phyloP scores from a whole-genome alignment of 257 asterid species.

The Gentiana straminea region DNA sequence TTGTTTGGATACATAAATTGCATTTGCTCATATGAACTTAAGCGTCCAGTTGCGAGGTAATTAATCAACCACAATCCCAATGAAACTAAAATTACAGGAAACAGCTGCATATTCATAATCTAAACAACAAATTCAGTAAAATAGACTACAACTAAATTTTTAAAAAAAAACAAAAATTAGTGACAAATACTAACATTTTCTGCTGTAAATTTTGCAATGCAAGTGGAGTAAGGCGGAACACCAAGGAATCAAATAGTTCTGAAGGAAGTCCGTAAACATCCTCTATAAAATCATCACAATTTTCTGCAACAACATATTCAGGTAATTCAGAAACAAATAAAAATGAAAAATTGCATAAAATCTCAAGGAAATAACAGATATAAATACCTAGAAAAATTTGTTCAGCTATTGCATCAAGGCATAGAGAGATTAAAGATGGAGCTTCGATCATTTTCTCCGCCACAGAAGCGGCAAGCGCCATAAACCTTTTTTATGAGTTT shows the following conservation, averaged over 20 bases:
- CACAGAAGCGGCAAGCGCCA: not conserved
- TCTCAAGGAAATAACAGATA: not conserved
- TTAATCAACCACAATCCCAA: too few relatives aligned
- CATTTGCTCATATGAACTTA: too few relatives aligned
- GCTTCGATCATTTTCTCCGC: slow-evolving; percentile 22
- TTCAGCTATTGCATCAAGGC: slow-evolving; percentile 39
- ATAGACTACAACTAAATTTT: not conserved
- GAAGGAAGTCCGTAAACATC: slow-evolving; percentile 50
- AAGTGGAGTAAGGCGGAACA: slow-evolving; percentile 58
- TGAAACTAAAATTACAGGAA: too few relatives aligned
- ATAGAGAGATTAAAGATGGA: slow-evolving; percentile 46
- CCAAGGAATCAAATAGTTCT: slow-evolving; percentile 46
- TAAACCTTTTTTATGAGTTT: not conserved
- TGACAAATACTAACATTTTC: slow-evolving; percentile 32
- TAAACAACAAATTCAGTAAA: too few relatives aligned
- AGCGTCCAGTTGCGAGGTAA: too few relatives aligned
- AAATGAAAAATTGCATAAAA: not conserved
- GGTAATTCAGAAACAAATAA: not conserved
- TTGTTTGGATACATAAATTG: too few relatives aligned
- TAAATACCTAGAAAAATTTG: slow-evolving; percentile 41
- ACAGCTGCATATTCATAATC: too few relatives aligned
- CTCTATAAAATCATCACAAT: slow-evolving; percentile 23
- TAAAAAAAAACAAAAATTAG: not conserved
- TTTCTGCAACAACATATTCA: slow-evolving; percentile 20
- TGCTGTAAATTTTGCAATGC: slow-evolving; percentile 55